Evolutionary conservation across 352 stramenopile genomes (phyloP).

Genomic region (Globisporangium cylindrosporum): DNA sequence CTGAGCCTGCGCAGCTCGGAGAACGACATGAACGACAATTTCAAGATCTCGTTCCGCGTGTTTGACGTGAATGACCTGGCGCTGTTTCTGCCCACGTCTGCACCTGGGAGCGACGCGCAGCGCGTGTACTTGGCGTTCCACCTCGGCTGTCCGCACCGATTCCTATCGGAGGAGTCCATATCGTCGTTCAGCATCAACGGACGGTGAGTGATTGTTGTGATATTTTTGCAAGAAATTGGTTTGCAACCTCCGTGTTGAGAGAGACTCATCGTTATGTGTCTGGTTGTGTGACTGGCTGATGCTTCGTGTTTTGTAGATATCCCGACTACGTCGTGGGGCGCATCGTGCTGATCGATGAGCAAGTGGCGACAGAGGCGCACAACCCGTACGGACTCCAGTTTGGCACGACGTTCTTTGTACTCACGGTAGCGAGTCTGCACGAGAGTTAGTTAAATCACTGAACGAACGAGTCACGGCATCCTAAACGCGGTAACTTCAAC

Average conservation of each 20-base stretch:
- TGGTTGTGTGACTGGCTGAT: constrained; percentile 1
- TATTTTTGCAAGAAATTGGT: neutral
- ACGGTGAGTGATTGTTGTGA: constrained; percentile 37
- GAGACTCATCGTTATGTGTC: neutral
- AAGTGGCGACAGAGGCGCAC: constrained; percentile 71
- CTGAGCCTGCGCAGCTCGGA: constrained; percentile 61
- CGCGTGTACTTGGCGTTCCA: constrained; percentile 87
- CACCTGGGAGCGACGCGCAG: constrained; percentile 65
- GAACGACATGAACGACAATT: constrained; percentile 55
- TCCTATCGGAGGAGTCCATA: constrained; percentile 87
- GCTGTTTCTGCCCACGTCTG: constrained; percentile 82
- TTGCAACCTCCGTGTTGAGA: neutral
- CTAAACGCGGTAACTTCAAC: neutral
- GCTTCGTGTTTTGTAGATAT: constrained; percentile 50
- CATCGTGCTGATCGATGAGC: constrained; percentile 87
- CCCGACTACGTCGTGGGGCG: constrained; percentile 85
- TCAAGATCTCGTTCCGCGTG: constrained; percentile 86
- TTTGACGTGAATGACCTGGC: constrained; percentile 83
- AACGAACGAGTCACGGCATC: too few relatives aligned
- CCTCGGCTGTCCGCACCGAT: constrained; percentile 80
- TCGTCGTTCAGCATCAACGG: constrained; percentile 82
- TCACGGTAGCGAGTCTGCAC: constrained; percentile 82
- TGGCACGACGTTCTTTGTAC: constrained; percentile 82
- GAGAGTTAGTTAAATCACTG: constrained; percentile 46
- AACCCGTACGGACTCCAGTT: constrained; percentile 80